Base-by-base conservation (phyloP, 139 green algal genomes). In the Asterochloris erici region DNA sequence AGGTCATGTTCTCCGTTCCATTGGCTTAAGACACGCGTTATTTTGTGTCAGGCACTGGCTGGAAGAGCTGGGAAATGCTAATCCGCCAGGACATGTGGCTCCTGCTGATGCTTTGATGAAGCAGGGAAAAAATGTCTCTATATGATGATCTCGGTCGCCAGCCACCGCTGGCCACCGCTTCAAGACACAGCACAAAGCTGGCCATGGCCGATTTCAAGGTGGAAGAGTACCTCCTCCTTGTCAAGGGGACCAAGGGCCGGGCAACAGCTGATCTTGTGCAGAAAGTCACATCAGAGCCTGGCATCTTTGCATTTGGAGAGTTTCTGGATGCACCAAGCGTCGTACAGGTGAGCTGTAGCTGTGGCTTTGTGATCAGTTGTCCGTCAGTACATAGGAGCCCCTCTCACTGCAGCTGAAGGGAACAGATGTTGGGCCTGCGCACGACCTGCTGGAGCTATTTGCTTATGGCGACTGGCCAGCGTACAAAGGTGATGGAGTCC, bases 221-320 rank as follows among this genome's bases (percentile, higher is more conserved):
- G 9, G 92, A 97, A 80, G 88, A 94, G 74, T 96, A 87, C 68
- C 60, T 94, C 16, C 84, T 95, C 68, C 88, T 97, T 0, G 91
- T 89, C 12, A 96, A 96, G 82, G 84, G 84, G 15, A 84, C 86
- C 0, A 81, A 88, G 0, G 94, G 93, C 12, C 74, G 84, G 62
- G 86, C 82, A 14, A 68, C 92, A 0, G 87, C 82, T 1, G 90
- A 95, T 23, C 76, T 96, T 0, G 92, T 97, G n/a, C 68, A 81
- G 77, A 92, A 90, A 74, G 94, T 90, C 17, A 96, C 92, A 0
- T 84, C 92, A n/a, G 93, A 97, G 77, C 94, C 93, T 0, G 89
- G 84, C 16, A 60, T 98, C 0, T 98, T 95, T 73, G 89, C 91
- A 0, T 98, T 97, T 82, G 93, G 91, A 0, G 95, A 98, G 90